phyloP scores from a whole-genome alignment of 2,329 filamentous ascomycete species.

The Fusarium buxicola region DNA sequence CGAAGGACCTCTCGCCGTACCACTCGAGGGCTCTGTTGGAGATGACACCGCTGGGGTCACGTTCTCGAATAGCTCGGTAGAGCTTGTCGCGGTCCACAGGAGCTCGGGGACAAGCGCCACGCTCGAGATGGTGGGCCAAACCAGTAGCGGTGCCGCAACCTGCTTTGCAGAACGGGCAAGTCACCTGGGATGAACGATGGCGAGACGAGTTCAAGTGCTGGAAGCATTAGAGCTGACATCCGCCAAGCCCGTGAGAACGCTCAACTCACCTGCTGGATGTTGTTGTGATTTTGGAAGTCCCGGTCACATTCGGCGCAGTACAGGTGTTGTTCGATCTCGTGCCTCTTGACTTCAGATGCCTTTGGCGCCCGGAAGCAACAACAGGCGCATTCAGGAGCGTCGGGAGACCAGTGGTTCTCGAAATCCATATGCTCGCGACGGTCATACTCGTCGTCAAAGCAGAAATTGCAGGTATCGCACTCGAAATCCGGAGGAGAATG shows the following conservation, averaged over 20 bases:
- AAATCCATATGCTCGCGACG: slow-evolving; percentile 47
- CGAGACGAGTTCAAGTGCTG: slow-evolving; percentile 66
- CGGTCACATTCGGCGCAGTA: slow-evolving; percentile 52
- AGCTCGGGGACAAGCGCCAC: slow-evolving; percentile 61
- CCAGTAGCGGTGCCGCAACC: slow-evolving; percentile 64
- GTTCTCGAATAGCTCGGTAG: slow-evolving; percentile 57
- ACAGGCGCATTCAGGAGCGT: slow-evolving; percentile 39
- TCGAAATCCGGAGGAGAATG: slow-evolving; percentile 44
- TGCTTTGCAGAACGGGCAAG: slow-evolving; percentile 67
- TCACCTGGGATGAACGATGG: slow-evolving; percentile 50
- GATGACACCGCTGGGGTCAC: slow-evolving; percentile 61
- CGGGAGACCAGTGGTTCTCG: slow-evolving; percentile 43
- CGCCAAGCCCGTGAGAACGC: fast-evolving
- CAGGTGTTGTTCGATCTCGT: slow-evolving; percentile 47
- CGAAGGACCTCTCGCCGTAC: slow-evolving; percentile 50
- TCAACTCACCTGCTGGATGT: slow-evolving; percentile 15
- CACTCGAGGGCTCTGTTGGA: slow-evolving; percentile 64
- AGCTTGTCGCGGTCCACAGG: slow-evolving; percentile 62
- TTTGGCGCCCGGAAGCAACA: slow-evolving; percentile 38
- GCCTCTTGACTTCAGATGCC: slow-evolving; percentile 22
- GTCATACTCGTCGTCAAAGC: slow-evolving; percentile 40
- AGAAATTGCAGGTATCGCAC: slow-evolving; percentile 46
- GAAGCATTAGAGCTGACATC: fast-evolving
- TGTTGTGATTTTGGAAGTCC: slow-evolving; percentile 46
- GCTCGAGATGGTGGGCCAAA: slow-evolving; percentile 67